phyloP scores from a whole-genome alignment of 2,329 filamentous ascomycete genomes.

The Alternaria ethzedia region DNA sequence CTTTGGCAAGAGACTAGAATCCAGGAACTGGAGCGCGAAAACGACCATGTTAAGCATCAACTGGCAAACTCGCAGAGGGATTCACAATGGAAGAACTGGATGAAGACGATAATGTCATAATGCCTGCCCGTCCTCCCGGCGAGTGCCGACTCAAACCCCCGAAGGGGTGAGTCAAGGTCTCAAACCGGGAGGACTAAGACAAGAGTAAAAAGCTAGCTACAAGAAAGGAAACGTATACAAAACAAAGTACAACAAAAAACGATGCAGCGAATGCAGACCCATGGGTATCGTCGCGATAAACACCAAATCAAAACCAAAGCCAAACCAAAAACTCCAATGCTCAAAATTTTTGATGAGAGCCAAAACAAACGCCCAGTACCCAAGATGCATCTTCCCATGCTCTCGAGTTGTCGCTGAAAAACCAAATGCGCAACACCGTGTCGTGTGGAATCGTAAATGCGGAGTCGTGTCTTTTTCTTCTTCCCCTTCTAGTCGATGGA shows the following conservation, averaged over 20 bases:
- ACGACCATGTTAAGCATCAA: background rate
- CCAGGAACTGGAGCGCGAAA: background rate
- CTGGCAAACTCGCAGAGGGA: background rate
- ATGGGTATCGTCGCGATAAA: conserved; percentile 9
- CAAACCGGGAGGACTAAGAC: background rate
- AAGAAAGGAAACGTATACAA: background rate
- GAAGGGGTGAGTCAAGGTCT: background rate
- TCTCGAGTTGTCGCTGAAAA: background rate
- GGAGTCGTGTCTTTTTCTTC: background rate
- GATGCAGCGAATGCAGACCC: conserved; percentile 6
- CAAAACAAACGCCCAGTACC: background rate
- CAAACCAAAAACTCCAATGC: background rate
- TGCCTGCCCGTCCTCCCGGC: background rate
- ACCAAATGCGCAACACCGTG: background rate
- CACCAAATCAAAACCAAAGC: background rate
- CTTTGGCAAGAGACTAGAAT: background rate
- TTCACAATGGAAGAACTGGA: background rate
- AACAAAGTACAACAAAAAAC: background rate
- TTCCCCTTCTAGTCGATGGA: background rate
- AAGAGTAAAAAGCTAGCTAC: background rate
- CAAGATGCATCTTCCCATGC: background rate
- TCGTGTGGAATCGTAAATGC: background rate
- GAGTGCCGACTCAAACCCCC: background rate
- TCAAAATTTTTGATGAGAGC: background rate
- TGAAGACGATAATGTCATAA: background rate